A percentile compares a stretch with the other conserved stretches of the same genome.
These are phyloP conservation scores for Aureobasidium uvarum DNA, from an alignment of 2,329 filamentous ascomycete species.

Conservation along the genomic window DNA sequence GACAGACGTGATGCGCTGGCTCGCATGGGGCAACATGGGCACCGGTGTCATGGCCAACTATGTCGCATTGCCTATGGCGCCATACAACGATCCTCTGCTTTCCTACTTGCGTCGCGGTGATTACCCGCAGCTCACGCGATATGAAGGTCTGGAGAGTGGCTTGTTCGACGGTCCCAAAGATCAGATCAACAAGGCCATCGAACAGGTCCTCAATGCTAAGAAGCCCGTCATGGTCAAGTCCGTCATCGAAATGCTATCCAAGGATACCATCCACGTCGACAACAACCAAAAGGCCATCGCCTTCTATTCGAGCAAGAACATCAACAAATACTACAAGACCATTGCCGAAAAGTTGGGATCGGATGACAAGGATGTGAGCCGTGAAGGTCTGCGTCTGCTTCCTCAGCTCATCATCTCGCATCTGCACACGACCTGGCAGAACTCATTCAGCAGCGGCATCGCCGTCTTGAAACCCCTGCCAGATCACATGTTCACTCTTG, in stretches of 20 bases:
- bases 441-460: slow-evolving; percentile 71
- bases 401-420: slow-evolving; percentile 79
- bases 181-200: slow-evolving; percentile 45
- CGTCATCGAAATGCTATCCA: slow-evolving; percentile 61
- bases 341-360: slow-evolving; percentile 60
- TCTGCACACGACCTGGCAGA: slow-evolving; percentile 82
- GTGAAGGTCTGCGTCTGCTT: slow-evolving; percentile 62
- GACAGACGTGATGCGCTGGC: slow-evolving; percentile 74
- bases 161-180: slow-evolving; percentile 69
- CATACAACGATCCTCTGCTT: slow-evolving; percentile 69
- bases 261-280: slow-evolving; percentile 64
- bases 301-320: slow-evolving; percentile 65
- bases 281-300: slow-evolving; percentile 66
- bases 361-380: slow-evolving; percentile 50
- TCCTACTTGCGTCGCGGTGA: slow-evolving; percentile 71
- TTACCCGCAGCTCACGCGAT: slow-evolving; percentile 70
- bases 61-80: slow-evolving; percentile 79
- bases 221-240: slow-evolving; percentile 62
- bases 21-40: slow-evolving; percentile 91
- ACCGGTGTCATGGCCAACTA: slow-evolving; percentile 77
- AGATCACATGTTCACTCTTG: slow-evolving; percentile 69
- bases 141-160: slow-evolving; percentile 67
- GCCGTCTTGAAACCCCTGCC: slow-evolving; percentile 77
- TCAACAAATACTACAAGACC: slow-evolving; percentile 65
- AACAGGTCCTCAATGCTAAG: slow-evolving; percentile 42